Base-by-base conservation (phyloP, 805 yeast species). In the Kodamaea lidongshanica region DNA sequence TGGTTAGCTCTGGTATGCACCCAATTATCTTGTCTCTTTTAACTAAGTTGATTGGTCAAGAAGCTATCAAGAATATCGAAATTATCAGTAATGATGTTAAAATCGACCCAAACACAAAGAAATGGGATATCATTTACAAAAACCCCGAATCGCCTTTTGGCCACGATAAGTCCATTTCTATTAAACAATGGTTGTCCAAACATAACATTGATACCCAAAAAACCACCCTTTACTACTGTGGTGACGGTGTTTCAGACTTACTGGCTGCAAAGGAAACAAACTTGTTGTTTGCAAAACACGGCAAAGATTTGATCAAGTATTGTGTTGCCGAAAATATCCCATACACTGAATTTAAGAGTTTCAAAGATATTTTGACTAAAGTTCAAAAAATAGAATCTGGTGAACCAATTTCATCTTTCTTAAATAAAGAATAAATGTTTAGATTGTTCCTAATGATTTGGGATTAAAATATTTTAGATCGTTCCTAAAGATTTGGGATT, bases 161-260 rank as follows among this genome's bases (percentile, higher is more conserved):
- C 29, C 99, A 92, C 56, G 96, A 92, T 60, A 92, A 92, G 63
- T 78, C 95, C 17, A 69, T 73, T 34, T 80, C 92, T 16, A 89
- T 92, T 45, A 69, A 72, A 34, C 65, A 67, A 29, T 67, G 63
- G 40, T 55, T 64, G 42, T 34, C 32, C 6, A 32, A 38, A 7
- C 50, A 60, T 33, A 56, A 56, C 10, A 52, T 56, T 37, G 30
- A 28, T 23, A 27, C 25, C 10, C 27, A 46, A 33, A 44, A 32
- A 50, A 54, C 47, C 24, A 32, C 37, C 28, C 69, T 86, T 45
- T 85, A 89, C 54, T 92, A 92, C 65, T 84, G 95, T 50, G 99
- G 99, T 36, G 99, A 92, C 55, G 99, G 99, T 41, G 96, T 92
- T 18, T 79, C 94, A 26, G 99, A 92, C 56, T 66, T 92, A 44